These are phyloP conservation scores for Actinomortierella wolfii DNA, from an alignment of 371 early-diverging fungal genomes.

Conservation along the genomic window DNA sequence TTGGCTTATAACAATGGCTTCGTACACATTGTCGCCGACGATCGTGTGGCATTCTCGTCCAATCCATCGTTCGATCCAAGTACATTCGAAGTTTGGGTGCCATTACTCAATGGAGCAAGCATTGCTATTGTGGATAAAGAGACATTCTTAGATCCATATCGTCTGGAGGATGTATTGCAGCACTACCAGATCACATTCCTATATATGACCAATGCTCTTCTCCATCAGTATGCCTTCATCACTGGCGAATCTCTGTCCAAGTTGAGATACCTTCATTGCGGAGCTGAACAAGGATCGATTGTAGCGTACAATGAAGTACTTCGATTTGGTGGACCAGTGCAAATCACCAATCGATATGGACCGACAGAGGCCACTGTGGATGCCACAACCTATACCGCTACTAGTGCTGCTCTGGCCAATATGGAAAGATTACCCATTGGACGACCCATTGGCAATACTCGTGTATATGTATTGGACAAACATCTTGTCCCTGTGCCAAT, in stretches of 20 bases:
- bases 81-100: slow-evolving; percentile 2
- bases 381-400: slow-evolving; percentile 1
- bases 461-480: too few relatives aligned
- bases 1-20: slow-evolving; percentile 11
- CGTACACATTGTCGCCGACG: slow-evolving; percentile 3
- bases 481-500: slow-evolving; percentile 22
- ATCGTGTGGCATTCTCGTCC: slow-evolving; percentile 4
- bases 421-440: slow-evolving; percentile 8
- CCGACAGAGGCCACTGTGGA: slow-evolving; percentile 32
- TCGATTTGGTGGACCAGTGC: background rate
- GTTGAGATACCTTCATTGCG: slow-evolving; percentile 2
- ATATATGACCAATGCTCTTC: too few relatives aligned
- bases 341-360: slow-evolving; percentile 33
- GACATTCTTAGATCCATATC: slow-evolving; percentile 5
- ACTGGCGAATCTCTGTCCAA: background rate
- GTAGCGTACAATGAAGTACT: background rate
- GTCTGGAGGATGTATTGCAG: background rate
- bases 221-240: slow-evolving; percentile 9
- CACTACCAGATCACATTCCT: slow-evolving; percentile 8
- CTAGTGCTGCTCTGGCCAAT: background rate
- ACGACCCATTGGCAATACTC: slow-evolving; percentile 7
- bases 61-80: slow-evolving; percentile 11
- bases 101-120: slow-evolving; percentile 9
- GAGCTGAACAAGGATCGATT: slow-evolving; percentile 4
- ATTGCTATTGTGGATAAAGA: background rate